Conservation (phyloP, 2,329 filamentous ascomycete genomes). For the Lachnellula cervina region DNA sequence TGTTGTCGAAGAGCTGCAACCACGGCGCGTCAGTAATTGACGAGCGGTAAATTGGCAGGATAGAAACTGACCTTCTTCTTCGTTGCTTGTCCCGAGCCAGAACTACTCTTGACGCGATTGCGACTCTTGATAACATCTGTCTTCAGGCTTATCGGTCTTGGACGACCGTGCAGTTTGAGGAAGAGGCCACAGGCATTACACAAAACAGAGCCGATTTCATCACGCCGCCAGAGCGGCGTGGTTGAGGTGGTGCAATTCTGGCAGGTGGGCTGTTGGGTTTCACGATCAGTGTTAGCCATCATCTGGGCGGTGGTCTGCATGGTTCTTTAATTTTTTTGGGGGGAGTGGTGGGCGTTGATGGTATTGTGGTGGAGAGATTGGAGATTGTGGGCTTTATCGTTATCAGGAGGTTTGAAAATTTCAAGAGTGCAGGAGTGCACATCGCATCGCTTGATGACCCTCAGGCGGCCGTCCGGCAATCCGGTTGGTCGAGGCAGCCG, state of each 20-base stretch:
- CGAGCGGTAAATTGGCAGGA: background rate
- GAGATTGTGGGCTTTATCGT: background rate
- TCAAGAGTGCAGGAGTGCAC: background rate
- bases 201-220: slow-evolving; percentile 90
- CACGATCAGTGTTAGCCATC: slow-evolving; percentile 43
- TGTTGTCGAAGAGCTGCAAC: slow-evolving; percentile 40
- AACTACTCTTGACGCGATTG: slow-evolving; percentile 84
- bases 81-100: slow-evolving; percentile 66
- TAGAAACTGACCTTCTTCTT: slow-evolving; percentile 69
- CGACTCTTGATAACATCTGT: slow-evolving; percentile 99
- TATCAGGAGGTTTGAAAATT: slow-evolving; percentile 8
- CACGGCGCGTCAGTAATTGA: slow-evolving; percentile 20
- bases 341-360: slow-evolving; percentile 7
- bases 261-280: slow-evolving; percentile 79
- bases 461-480: no score
- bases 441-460: background rate
- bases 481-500: no score
- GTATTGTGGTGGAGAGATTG: background rate
- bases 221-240: slow-evolving; percentile 93
- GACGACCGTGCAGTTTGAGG: slow-evolving; percentile 89
- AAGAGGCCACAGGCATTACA: slow-evolving; percentile 99
- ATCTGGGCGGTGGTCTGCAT: slow-evolving; percentile 42
- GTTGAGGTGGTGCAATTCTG: slow-evolving; percentile 95
- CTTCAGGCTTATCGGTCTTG: slow-evolving; percentile 92
- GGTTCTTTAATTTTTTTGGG: background rate